Conservation (phyloP, 2,329 filamentous ascomycete species). For the Periglandula ipomoeae region DNA sequence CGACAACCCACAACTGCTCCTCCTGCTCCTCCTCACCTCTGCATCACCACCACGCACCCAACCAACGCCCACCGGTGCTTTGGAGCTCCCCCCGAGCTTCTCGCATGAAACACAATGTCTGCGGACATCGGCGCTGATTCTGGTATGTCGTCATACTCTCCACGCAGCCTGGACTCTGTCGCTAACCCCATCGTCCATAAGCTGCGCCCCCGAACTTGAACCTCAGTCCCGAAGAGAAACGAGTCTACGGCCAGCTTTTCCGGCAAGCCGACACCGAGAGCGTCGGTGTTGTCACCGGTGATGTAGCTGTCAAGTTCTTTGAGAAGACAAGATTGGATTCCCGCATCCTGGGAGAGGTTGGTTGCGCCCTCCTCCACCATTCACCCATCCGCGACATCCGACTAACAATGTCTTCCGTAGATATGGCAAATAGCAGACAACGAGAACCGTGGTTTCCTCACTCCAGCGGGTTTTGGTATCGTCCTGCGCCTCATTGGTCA, state of each 20-base stretch:
- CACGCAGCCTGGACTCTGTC: too few species aligned
- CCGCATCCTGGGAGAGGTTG: slow-evolving; percentile 76
- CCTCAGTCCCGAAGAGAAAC: slow-evolving; percentile 84
- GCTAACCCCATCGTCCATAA: too few species aligned
- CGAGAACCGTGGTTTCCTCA: slow-evolving; percentile 90
- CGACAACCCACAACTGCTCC: slow-evolving; percentile 2
- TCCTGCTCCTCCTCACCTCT: neutral
- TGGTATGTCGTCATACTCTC: slow-evolving; percentile 11
- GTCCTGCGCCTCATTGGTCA: slow-evolving; percentile 92
- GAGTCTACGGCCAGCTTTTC: slow-evolving; percentile 87
- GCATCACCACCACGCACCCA: neutral
- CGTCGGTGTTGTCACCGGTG: slow-evolving; percentile 89
- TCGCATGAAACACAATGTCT: slow-evolving; percentile 15
- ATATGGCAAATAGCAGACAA: slow-evolving; percentile 99
- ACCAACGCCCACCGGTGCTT: neutral
- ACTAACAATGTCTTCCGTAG: slow-evolving; percentile 33
- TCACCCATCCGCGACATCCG: neutral
- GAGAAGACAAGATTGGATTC: slow-evolving; percentile 88
- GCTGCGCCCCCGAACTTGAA: slow-evolving; percentile 66
- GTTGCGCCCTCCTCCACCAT: slow-evolving; percentile 19
- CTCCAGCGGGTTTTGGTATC: slow-evolving; percentile 84
- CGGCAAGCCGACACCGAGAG: slow-evolving; percentile 84
- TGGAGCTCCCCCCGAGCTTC: neutral
- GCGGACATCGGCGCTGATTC: slow-evolving; percentile 15
- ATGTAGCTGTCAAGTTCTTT: slow-evolving; percentile 95